Evolutionary conservation across 805 yeast genomes (phyloP), one percentile per base, ranked within the genome.

Genomic region (Saccharomycopsis babjevae): DNA sequence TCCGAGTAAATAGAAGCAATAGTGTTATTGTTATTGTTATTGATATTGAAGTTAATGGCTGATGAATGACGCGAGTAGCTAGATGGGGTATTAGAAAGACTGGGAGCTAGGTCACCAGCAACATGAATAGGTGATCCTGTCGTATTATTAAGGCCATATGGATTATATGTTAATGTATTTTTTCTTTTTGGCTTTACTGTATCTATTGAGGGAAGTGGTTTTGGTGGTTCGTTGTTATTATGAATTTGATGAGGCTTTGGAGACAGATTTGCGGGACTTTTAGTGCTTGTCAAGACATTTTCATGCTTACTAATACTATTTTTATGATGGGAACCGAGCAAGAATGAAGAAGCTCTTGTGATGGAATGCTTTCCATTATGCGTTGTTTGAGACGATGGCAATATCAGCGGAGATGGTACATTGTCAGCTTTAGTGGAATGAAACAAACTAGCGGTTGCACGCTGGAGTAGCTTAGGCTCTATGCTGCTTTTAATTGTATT

Each of bases 201-300:
- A 40, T 63, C 65, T 16, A 63, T 57, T 5, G 62, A 59, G 20
- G 65, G 65, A n/a, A 63, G 52, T 5, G 64, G 62, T 42, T 59
- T 55, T 18, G 57, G 59, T 8, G 11, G 20, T 15, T 25, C 54
- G 30, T 30, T 50, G 18, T 15, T n/a, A 13, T 54, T 30, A 13
- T 46, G 25, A 46, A 11, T 10, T 16, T 46, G 52, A 11, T 28
- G 11, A 28, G 32, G 25, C 32, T 46, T 46, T 46, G 18, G 32
- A 2, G 52, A 16, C 13, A 22, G 3, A 46, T 22, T 32, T 20
- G 52, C 7, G 16, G n/a, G 32, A 25, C 7, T 3, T 28, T 16
- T 40, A 13, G 5, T n/a, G 22, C 8, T 40, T 40, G 46, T n/a
- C 5, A 6, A 7, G 22, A 4, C 22, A n/a, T 40, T 40, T 5